Base-by-base conservation (phyloP, 768 basidiomycete species). In the Mycena epipterygia region DNA sequence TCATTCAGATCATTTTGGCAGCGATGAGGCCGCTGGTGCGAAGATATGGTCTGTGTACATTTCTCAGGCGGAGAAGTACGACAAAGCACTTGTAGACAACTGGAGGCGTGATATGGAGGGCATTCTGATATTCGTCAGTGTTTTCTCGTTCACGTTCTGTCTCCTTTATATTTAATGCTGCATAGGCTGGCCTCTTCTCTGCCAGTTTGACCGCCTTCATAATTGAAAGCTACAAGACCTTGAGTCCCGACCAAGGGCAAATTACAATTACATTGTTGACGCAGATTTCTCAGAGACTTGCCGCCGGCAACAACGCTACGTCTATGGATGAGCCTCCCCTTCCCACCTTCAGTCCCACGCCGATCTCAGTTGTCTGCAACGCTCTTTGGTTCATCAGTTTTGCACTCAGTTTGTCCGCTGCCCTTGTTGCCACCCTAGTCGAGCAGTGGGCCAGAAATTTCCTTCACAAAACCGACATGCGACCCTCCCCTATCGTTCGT, bases 181-280 rank as follows among this genome's bases (percentile, higher is more conserved):
- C 19, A 12, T 13, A 55, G 53, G 53, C 53, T 11, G 53, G 53
- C 23, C 53, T 55, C 11, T 55, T 55, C 33, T 55, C 53, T n/a
- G 53, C 53, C 17, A 55, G 53, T n/a, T 23, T 55, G 21, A 55
- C 53, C 21, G 53, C 53, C 3, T 55, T 55, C 53, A 12, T 55
- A 8, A 37, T 55, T 55, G 53, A 55, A 35, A 55, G 53, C 25
- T 52, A 52, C 46, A 48, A 48, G n/a, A 48, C 19, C 21, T 23
- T 48, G 46, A n/a, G 23, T n/a, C 46, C 46, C n/a, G 46, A 48
- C 23, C 17, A n/a, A 7, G 46, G 46, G 5, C 3, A 25, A 48
- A 23, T n/a, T 7, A 48, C 23, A 9, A 25, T 23, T 48, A 7
- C n/a, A 6, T 23, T 48, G 23, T 25, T 48, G 46, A n/a, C 19